Percentiles rank a stretch among this genome's conserved stretches.
Evolutionary conservation across 768 basidiomycete species (phyloP).

Genomic region (Rubroboletus pulcherrimus): DNA sequence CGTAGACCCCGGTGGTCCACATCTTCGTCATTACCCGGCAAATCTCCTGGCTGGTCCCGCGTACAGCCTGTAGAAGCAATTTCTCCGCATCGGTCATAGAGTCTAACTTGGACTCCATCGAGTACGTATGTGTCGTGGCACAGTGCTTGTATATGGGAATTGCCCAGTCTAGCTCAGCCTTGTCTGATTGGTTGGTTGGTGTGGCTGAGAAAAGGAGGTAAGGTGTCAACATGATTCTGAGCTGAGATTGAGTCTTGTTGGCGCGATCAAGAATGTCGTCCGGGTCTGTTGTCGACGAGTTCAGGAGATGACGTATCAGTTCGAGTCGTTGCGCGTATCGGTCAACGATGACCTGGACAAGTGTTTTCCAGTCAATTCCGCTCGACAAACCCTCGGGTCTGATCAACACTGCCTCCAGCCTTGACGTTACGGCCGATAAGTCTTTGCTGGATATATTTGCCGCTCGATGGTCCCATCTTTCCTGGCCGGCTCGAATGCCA

Average conservation of each 20-base stretch:
- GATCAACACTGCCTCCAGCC: slow-evolving; percentile 1
- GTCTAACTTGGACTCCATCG: neutral
- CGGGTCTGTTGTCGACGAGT: neutral
- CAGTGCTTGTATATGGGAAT: slow-evolving; percentile 30
- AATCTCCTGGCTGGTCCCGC: slow-evolving; percentile 41
- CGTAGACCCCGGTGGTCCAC: slow-evolving; percentile 41
- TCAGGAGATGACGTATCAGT: slow-evolving; percentile 20
- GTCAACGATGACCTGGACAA: slow-evolving; percentile 29
- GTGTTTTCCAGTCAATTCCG: slow-evolving; percentile 34
- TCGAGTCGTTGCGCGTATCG: slow-evolving; percentile 33
- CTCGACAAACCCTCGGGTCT: slow-evolving; percentile 18
- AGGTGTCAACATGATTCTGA: slow-evolving; percentile 29
- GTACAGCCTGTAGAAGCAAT: slow-evolving; percentile 25
- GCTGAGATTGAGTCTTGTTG: slow-evolving; percentile 19
- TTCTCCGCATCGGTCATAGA: slow-evolving; percentile 29
- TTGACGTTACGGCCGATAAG: slow-evolving; percentile 1
- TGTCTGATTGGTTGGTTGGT: neutral
- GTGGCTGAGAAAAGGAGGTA: slow-evolving; percentile 21
- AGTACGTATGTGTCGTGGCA: slow-evolving; percentile 25
- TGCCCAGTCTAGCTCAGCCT: slow-evolving; percentile 23
- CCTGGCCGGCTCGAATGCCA: slow-evolving; percentile 16
- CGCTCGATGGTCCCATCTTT: slow-evolving; percentile 33
- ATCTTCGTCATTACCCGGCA: slow-evolving; percentile 43
- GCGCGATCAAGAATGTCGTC: slow-evolving; percentile 5
- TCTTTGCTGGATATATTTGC: slow-evolving; percentile 26